Conservation (phyloP, 345 rosid species). For the Trapa bicornis region DNA sequence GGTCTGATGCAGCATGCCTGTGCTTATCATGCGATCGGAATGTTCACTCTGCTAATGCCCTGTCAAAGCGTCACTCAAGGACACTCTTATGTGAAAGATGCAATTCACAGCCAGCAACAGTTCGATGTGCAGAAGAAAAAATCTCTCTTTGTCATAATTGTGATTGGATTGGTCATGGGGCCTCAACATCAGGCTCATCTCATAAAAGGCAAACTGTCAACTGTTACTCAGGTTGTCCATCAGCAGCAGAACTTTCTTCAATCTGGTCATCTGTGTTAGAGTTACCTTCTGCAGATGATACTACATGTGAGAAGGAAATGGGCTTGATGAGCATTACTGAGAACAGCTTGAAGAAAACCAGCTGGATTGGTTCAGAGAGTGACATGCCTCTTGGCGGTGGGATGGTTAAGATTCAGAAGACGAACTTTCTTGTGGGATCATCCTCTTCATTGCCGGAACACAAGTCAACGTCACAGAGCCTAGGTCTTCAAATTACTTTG, state of each 20-base stretch:
- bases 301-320: constrained; percentile 63
- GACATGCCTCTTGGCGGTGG: constrained; percentile 17
- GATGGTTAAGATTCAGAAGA: constrained; percentile 23
- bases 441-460: constrained; percentile 30
- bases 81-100: constrained; percentile 87
- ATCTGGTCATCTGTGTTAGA: constrained; percentile 75
- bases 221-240: constrained; percentile 93
- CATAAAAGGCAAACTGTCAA: constrained; percentile 70
- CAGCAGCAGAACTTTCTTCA: constrained; percentile 75
- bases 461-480: constrained; percentile 22
- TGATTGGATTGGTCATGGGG: constrained; percentile 71
- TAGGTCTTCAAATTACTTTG: constrained; percentile 24
- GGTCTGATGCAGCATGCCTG: constrained; percentile 88
- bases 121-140: constrained; percentile 70
- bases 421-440: constrained; percentile 27
- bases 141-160: constrained; percentile 94
- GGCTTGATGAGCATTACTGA: constrained; percentile 82
- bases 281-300: constrained; percentile 31
- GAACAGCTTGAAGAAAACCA: constrained; percentile 8
- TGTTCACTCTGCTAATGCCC: constrained; percentile 90
- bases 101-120: constrained; percentile 65
- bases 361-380: constrained; percentile 27
- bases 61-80: constrained; percentile 83
- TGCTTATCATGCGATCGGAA: constrained; percentile 91
- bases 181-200: constrained; percentile 34